Evolutionary conservation across 139 green algal species (phyloP), one percentile per base, ranked within the genome.

Genomic region (Raphidocelis subcapitata): DNA sequence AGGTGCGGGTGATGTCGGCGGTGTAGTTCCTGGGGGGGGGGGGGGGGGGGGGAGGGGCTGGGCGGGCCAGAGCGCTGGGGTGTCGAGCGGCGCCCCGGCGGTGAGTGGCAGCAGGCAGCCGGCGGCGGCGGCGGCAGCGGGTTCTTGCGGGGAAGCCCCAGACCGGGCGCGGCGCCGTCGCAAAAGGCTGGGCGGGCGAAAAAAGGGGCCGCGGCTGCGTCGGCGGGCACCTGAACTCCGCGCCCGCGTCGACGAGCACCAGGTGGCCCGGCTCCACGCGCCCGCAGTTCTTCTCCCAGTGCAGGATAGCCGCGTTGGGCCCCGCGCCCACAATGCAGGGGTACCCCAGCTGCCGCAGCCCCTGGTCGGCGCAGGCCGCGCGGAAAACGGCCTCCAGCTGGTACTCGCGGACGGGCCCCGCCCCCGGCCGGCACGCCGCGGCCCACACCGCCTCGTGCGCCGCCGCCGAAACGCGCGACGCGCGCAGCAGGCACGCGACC

Each of bases 1-100:
- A 95, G 24, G 86, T 91, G 69, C 81, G 87, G 21, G 93, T 97
- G 83, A 97, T 97, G 84, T 97, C 93, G 10, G 71, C 62, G 31
- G 73, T 70, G 59, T 74, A 80, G 59, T n/a, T n/a, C n/a, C n/a
- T n/a, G n/a, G n/a, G n/a, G n/a, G n/a, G n/a, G n/a, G n/a, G n/a
- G n/a, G n/a, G n/a, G n/a, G n/a, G n/a, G n/a, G n/a, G n/a, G n/a
- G n/a, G n/a, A n/a, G n/a, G n/a, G n/a, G n/a, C n/a, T n/a, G n/a
- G n/a, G n/a, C n/a, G n/a, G n/a, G n/a, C n/a, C n/a, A n/a, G n/a
- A n/a, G n/a, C n/a, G n/a, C n/a, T n/a, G n/a, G n/a, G n/a, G n/a
- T n/a, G n/a, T n/a, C n/a, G n/a, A n/a, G n/a, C n/a, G n/a, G n/a
- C n/a, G n/a, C n/a, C n/a, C n/a, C n/a, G n/a, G n/a, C n/a, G n/a